phyloP scores from a whole-genome alignment of 768 basidiomycete genomes.

The Tricholomella constricta region DNA sequence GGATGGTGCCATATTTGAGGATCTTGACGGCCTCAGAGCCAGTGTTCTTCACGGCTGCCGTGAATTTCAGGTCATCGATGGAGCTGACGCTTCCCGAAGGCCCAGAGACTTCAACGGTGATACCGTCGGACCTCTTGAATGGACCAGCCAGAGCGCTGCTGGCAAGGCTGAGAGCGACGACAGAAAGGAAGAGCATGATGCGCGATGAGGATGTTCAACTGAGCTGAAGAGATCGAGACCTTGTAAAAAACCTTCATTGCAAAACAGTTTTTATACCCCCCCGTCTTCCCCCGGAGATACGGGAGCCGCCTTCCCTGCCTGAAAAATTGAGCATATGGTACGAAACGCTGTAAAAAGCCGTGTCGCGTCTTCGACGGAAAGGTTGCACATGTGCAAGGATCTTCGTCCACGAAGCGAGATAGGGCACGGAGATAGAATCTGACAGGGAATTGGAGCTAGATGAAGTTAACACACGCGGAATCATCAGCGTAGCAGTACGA shows the following conservation, averaged over 20 bases:
- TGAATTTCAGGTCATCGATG: slow-evolving; percentile 40
- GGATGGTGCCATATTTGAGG: slow-evolving; percentile 47
- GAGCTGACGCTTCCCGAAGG: slow-evolving; percentile 34
- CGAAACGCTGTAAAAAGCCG: background rate
- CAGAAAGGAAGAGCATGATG: background rate
- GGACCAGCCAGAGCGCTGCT: slow-evolving; percentile 32
- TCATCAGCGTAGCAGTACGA: background rate
- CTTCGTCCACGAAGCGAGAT: background rate
- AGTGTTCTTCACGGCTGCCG: slow-evolving; percentile 43
- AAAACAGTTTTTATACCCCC: background rate
- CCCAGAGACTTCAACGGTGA: slow-evolving; percentile 33
- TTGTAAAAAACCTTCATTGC: background rate
- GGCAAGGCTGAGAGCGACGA: slow-evolving; percentile 19
- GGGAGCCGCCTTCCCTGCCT: background rate
- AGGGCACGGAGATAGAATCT: background rate
- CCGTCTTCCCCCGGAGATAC: background rate
- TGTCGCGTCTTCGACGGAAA: background rate
- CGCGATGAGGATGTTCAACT: background rate
- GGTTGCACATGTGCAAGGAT: background rate
- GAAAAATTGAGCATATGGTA: background rate
- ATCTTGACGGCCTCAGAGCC: slow-evolving; percentile 42
- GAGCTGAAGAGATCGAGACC: background rate
- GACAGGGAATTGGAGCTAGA: background rate
- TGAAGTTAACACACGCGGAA: background rate
- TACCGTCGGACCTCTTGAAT: slow-evolving; percentile 30